Base-by-base conservation (phyloP, 2,329 filamentous ascomycete species). In the Clarireedia paspali region DNA sequence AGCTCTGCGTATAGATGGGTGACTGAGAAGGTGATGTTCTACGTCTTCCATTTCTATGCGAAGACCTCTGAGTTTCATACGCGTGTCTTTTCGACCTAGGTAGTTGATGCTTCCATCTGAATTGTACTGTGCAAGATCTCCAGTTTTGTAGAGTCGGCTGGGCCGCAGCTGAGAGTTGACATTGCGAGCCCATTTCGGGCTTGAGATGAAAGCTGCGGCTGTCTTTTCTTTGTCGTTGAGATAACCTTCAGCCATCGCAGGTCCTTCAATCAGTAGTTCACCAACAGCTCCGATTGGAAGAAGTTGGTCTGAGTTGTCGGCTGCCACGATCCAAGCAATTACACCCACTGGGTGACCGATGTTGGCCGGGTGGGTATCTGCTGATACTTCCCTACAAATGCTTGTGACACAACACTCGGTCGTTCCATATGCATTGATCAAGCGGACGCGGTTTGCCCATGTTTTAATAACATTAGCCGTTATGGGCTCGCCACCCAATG, bases 111-210 rank as follows among this genome's bases (percentile, higher is more conserved):
- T 56, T n/a, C 54, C 48, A 26, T 56, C 54, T 5, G 42, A 20
- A 24, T 46, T 52, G 12, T 56, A 78, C 38, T 82, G 60, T 5
- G 67, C 67, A 23, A 70, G 58, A 42, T 70, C 70, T 6, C 70
- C 70, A 0, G 69, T 70, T 12, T 89, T 82, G 66, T 96, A 96
- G 4, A 55, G 34, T 26, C 45, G 47, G 4, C 17, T 3, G 23
- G 39, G 47, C 17, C 51, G 51, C 26, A 20, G 26, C 9, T 15
- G 23, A 14, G 53, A 50, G 26, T 7, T 14, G 5, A 26, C 14
- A 3, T 26, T 50, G 7, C 27, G 46, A 50, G 42, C 54, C 48
- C 54, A 56, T n/a, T 6, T 56, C 1, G 63, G 64, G 42, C 61
- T 56, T n/a, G 62, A 50, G 17, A 75, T 63, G 58, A 75, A 75